Evolutionary conservation across 2,329 filamentous ascomycete species (phyloP), one percentile per base, ranked within the genome.

Genomic region (Claviceps capensis): DNA sequence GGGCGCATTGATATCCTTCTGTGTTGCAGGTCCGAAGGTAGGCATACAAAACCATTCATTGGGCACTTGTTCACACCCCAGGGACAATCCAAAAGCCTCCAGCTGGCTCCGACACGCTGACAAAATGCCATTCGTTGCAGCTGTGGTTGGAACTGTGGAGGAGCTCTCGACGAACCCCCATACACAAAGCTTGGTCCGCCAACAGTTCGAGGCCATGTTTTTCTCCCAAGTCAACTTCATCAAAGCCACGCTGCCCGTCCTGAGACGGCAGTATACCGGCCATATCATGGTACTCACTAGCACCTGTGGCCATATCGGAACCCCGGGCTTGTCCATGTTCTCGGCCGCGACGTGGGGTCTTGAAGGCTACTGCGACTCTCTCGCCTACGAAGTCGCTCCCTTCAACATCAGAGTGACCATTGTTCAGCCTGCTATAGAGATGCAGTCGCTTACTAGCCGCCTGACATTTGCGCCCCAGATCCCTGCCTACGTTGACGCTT

Each of bases 401-500:
- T 97, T 97, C 73, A 96, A 96, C 69, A 82, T 97, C 71, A 95
- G 91, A 67, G 81, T 97, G 67, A 96, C 89, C 42, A 90, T 97
- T 58, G 85, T 98, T 45, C 91, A 98, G 72, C 89, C 90, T 26
- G 94, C 89, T 68, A 88, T 95, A 70, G 91, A 97, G 71, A 87
- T 95, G 55, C 82, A 85, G 57, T 82, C 88, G 36, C 75, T 97
- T 53, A 93, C 88, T 30, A 95, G 95, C 69, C 83, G 85, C 52
- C 85, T 97, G 60, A 85, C 83, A 48, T 88, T 91, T 58, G 86
- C 87, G 2, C 90, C 91, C 5, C 82, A 83, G 38, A 78, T 95
- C 63, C 75, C 77, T 1, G 81, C 73, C 17, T 69, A 69, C 41
- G 59, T 63, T 1, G 61, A 66, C 53, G 63, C 59, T 16, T 62